Evolutionary conservation across 2,329 filamentous ascomycete genomes (phyloP).

Genomic region (Ambrosiella cleistominuta): DNA sequence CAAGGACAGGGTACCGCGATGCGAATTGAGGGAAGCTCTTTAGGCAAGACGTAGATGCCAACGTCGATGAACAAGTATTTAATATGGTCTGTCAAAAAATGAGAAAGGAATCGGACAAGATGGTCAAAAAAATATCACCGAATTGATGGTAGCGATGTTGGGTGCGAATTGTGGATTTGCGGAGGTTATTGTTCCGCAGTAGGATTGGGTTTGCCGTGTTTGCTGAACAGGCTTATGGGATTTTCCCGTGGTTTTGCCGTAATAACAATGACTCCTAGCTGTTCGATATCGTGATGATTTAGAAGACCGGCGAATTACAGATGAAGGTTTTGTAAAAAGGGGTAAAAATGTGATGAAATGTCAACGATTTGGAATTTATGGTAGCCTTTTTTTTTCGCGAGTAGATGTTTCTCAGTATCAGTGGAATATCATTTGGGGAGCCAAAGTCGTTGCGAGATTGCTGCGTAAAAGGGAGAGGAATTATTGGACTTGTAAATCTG

Average conservation of each 20-base stretch:
- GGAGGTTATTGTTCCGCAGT: background rate
- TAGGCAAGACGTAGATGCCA: too few relatives aligned
- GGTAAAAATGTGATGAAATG: background rate
- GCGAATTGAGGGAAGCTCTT: background rate
- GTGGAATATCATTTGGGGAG: background rate
- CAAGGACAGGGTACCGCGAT: background rate
- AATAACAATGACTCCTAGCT: background rate
- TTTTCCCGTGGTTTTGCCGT: background rate
- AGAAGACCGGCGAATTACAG: background rate
- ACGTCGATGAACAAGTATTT: too few relatives aligned
- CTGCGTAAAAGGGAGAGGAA: too few relatives aligned
- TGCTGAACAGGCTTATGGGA: background rate
- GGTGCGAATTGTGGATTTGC: background rate
- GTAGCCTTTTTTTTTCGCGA: background rate
- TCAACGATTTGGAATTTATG: background rate
- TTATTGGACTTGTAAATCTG: too few relatives aligned
- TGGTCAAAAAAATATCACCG: too few relatives aligned
- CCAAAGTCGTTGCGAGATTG: too few relatives aligned
- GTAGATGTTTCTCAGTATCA: background rate
- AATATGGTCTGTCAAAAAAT: too few relatives aligned
- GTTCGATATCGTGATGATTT: background rate
- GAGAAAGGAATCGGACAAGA: too few relatives aligned
- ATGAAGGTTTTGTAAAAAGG: background rate
- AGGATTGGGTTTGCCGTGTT: background rate
- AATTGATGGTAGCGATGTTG: too few relatives aligned